These are phyloP conservation scores for Xerocomus brunneocitrinus DNA, from an alignment of 768 basidiomycete genomes.

Conservation along the genomic window DNA sequence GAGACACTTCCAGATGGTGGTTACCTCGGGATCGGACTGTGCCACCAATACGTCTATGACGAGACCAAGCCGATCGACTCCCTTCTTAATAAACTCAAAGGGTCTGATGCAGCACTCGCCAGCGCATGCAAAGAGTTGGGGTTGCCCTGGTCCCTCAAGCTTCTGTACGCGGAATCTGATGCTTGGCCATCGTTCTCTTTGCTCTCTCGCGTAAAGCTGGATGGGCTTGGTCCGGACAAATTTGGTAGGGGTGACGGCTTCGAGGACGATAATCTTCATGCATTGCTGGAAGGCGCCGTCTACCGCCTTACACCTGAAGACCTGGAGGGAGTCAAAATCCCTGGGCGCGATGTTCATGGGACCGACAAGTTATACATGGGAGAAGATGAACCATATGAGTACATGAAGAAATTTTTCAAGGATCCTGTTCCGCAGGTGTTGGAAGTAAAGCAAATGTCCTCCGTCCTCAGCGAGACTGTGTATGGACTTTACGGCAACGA, in stretches of 20 bases:
- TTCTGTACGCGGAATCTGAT: background rate
- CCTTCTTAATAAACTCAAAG: conserved; percentile 1
- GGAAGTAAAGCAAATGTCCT: background rate
- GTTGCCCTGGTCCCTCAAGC: background rate
- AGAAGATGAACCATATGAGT: background rate
- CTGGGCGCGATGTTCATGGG: background rate
- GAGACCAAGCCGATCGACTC: background rate
- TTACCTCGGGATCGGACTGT: conserved; percentile 33
- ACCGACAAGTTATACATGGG: background rate
- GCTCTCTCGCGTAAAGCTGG: background rate
- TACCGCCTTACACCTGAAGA: background rate
- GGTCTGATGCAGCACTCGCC: background rate
- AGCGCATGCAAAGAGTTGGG: conserved; percentile 5
- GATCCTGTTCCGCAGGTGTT: conserved; percentile 2
- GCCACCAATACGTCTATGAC: conserved; percentile 26
- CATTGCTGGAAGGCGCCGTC: accelerated
- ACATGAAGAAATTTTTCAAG: background rate
- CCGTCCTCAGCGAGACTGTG: background rate
- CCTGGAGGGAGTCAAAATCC: conserved; percentile 1
- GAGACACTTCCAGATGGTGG: conserved; percentile 19
- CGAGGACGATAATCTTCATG: too few species aligned
- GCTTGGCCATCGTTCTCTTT: background rate
- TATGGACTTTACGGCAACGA: background rate
- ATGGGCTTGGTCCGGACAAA: too few species aligned
- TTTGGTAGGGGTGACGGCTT: too few species aligned